Conservation (phyloP, 2,329 filamentous ascomycete genomes). For the Metarhizium album region DNA sequence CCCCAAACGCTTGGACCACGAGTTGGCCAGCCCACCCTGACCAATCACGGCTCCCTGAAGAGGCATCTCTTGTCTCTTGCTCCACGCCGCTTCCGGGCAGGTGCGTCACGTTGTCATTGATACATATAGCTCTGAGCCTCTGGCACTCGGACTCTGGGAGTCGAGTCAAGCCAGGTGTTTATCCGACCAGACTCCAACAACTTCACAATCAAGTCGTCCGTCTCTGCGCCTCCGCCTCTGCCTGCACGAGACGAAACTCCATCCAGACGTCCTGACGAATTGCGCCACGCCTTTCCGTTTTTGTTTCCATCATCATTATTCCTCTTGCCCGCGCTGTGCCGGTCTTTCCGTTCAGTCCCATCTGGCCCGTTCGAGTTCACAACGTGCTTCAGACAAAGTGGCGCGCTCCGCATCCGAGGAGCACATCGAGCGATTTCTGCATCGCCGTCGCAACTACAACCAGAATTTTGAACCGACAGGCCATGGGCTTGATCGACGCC, state of each 20-base stretch:
- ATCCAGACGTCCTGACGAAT: neutral
- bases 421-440: neutral
- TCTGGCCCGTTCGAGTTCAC: neutral
- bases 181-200: neutral
- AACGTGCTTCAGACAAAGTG: neutral
- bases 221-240: neutral
- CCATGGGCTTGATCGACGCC: constrained; percentile 24
- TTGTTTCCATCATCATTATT: neutral
- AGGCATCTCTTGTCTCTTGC: neutral
- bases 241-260: neutral
- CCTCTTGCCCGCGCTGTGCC: neutral
- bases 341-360: neutral
- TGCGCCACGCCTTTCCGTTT: neutral
- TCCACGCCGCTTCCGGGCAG: constrained; percentile 4
- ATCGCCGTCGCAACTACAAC: neutral
- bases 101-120: constrained; percentile 6
- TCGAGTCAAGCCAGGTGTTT: neutral
- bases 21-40: neutral
- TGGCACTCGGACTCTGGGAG: neutral
- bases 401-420: neutral
- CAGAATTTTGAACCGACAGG: constrained; percentile 12
- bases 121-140: too few species aligned
- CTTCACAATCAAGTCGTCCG: neutral
- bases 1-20: neutral
- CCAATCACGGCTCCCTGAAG: neutral